Evolutionary conservation across 331 rosid species (phyloP).

Genomic region (Telfairia occidentalis): DNA sequence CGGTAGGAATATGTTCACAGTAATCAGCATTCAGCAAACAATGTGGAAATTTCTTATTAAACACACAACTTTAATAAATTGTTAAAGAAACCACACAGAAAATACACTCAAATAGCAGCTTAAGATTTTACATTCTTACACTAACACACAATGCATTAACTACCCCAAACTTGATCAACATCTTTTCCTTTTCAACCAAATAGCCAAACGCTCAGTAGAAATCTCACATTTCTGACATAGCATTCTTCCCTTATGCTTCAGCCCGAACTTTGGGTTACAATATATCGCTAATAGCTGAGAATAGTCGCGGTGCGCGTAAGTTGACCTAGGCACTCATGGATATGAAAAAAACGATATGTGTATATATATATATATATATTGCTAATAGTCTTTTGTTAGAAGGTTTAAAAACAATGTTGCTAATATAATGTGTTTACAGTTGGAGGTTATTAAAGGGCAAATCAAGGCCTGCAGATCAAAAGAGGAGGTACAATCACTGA

Average conservation of each 20-base stretch:
- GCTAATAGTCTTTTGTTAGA: neutral
- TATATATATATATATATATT: too few species aligned
- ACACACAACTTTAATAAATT: neutral
- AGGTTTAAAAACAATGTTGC: neutral
- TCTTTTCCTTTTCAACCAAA: neutral
- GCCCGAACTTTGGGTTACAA: neutral
- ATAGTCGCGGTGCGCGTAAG: too few species aligned
- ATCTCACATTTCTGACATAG: neutral
- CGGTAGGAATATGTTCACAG: neutral
- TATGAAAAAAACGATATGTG: too few species aligned
- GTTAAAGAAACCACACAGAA: neutral
- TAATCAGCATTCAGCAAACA: neutral
- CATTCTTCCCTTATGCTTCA: neutral
- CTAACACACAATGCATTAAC: neutral
- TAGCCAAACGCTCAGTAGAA: neutral
- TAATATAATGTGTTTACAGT: constrained; percentile 28
- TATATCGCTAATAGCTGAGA: neutral
- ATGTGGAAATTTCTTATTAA: neutral
- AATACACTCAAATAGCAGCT: neutral
- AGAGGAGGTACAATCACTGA: constrained; percentile 70
- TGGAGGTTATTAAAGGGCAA: constrained; percentile 65
- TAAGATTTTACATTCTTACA: neutral
- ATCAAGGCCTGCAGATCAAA: constrained; percentile 51
- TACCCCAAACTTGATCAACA: neutral
- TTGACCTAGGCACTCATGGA: too few species aligned